Evolutionary conservation across 176 grass and related monocot species (phyloP).

Genomic region (Cenchrus fungigraminus): DNA sequence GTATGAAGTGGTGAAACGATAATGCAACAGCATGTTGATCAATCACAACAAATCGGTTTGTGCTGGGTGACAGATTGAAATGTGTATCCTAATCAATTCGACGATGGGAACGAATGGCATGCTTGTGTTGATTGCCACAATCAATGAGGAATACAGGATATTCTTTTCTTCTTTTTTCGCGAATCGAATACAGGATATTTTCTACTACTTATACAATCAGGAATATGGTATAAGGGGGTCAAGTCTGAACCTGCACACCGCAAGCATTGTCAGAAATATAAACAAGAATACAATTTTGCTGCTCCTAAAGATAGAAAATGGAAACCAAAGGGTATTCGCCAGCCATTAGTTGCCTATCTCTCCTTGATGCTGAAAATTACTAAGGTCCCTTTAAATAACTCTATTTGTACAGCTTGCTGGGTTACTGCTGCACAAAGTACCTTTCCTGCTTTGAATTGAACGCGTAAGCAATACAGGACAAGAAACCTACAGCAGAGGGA

Average conservation of each 20-base stretch:
- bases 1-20: conserved; percentile 13
- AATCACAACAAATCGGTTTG: conserved; percentile 19
- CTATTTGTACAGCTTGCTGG: conserved; percentile 15
- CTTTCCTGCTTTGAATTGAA: conserved; percentile 26
- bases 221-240: not conserved
- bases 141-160: not conserved
- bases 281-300: not conserved
- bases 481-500: not conserved
- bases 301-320: conserved; percentile 11
- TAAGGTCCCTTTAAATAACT: conserved; percentile 7
- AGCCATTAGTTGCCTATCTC: not conserved
- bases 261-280: not conserved
- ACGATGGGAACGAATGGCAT: conserved; percentile 6
- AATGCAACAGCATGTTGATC: not conserved
- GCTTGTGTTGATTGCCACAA: not conserved
- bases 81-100: conserved; percentile 1
- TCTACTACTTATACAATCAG: conserved; percentile 9
- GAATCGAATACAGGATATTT: not conserved
- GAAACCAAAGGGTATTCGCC: not conserved
- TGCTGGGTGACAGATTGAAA: conserved; percentile 8
- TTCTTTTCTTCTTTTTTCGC: not conserved
- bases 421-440: conserved; percentile 8
- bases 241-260: not conserved
- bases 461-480: not conserved
- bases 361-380: not conserved